A percentile compares a stretch with the other conserved stretches of the same genome.
Evolutionary conservation across 1,284 basidiomycete genomes (phyloP).

Genomic region (Cryptococcus sp.): DNA sequence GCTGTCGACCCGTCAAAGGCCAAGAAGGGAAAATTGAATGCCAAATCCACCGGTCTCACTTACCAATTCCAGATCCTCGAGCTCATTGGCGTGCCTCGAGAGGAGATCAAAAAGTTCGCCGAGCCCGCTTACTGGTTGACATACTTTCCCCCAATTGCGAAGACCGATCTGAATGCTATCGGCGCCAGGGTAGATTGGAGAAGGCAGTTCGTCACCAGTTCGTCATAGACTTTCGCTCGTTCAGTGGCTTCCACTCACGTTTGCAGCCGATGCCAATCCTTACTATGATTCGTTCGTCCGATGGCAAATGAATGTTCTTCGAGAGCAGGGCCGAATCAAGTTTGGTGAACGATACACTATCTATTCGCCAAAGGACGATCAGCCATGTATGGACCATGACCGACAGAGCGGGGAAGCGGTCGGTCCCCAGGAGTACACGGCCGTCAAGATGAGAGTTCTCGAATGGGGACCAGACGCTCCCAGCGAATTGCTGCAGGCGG

Average conservation of each 20-base stretch:
- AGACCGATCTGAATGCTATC: constrained; percentile 78
- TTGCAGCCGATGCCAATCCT: constrained; percentile 74
- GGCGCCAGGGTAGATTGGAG: constrained; percentile 98
- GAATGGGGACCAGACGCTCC: constrained; percentile 65
- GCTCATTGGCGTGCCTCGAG: constrained; percentile 78
- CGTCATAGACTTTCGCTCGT: constrained; percentile 4
- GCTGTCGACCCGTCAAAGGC: constrained; percentile 59
- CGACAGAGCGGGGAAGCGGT: constrained; percentile 91
- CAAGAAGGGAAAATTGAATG: constrained; percentile 92
- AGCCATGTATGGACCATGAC: constrained; percentile 99
- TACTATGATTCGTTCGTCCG: constrained; percentile 97
- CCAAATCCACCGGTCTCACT: constrained; percentile 87
- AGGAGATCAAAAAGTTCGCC: constrained; percentile 93
- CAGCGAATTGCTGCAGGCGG: constrained; percentile 60
- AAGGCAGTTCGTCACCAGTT: constrained; percentile 78
- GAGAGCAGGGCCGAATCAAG: constrained; percentile 82
- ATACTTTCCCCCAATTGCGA: constrained; percentile 95
- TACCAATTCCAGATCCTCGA: constrained; percentile 99
- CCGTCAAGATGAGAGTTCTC: constrained; percentile 88
- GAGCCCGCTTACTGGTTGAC: constrained; percentile 88
- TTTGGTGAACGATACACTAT: constrained; percentile 99
- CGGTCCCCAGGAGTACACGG: constrained; percentile 95
- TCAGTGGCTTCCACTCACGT: constrained; percentile 7
- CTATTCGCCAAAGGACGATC: constrained; percentile 98
- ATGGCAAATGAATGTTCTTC: constrained; percentile 96